Evolutionary conservation across 441 rosid genomes (phyloP).

Genomic region (Gossypium schwendimanii): DNA sequence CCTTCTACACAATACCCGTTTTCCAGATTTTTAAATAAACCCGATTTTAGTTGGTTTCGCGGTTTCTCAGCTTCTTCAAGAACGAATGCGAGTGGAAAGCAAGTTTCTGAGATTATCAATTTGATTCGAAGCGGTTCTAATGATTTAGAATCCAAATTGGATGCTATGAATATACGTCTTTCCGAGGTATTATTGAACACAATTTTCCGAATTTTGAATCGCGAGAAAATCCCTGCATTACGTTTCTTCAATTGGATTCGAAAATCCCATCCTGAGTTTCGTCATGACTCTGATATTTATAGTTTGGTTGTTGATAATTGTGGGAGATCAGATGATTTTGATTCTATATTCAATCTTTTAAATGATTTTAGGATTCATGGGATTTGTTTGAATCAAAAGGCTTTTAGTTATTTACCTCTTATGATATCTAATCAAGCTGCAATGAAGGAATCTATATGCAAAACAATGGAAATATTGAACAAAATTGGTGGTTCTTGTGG

Average conservation of each 20-base stretch:
- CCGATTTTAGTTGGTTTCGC: constrained; percentile 11
- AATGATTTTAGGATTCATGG: constrained; percentile 20
- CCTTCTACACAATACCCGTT: background rate
- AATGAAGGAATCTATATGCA: constrained; percentile 17
- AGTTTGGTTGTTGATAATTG: constrained; percentile 47
- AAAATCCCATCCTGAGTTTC: constrained; percentile 23
- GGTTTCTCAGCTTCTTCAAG: constrained; percentile 15
- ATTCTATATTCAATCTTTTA: constrained; percentile 23
- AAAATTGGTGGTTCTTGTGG: constrained; percentile 34
- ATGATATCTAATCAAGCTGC: constrained; percentile 17
- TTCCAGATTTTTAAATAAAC: background rate
- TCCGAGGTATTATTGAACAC: constrained; percentile 19
- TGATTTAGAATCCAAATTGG: constrained; percentile 35
- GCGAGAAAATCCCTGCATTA: constrained; percentile 30
- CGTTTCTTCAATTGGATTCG: constrained; percentile 40
- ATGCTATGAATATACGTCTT: constrained; percentile 23
- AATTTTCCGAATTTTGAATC: constrained; percentile 32
- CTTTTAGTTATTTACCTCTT: constrained; percentile 37
- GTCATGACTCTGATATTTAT: constrained; percentile 28
- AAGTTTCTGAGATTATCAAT: constrained; percentile 22
- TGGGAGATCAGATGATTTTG: constrained; percentile 36
- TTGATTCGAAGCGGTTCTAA: constrained; percentile 20
- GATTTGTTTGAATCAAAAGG: constrained; percentile 28
- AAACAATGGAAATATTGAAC: constrained; percentile 30
- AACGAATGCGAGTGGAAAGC: constrained; percentile 5